Evolutionary conservation across 495 filamentous ascomycete species (phyloP).

Genomic region (Collariella sp.): DNA sequence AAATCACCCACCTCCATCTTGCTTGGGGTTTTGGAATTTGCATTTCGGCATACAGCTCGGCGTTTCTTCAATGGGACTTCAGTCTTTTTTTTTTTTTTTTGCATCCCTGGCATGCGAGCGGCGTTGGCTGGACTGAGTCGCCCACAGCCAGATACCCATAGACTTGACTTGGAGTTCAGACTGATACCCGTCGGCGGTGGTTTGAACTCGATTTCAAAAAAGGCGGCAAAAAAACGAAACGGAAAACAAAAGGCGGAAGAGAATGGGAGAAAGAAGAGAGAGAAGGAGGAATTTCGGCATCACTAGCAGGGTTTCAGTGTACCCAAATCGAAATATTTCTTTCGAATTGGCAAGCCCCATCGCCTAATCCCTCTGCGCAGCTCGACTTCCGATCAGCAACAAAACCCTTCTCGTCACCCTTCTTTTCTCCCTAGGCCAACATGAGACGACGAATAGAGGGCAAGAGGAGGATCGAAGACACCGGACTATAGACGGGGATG

Average conservation of each 20-base stretch:
- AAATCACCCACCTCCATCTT: not conserved
- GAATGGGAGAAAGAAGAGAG: no score
- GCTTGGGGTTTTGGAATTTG: constrained; percentile 8
- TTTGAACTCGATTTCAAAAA: constrained; percentile 8
- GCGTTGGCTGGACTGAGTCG: constrained; percentile 13
- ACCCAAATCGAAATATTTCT: no score
- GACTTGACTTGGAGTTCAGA: constrained; percentile 19
- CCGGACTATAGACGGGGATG: not conserved
- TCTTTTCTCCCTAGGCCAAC: not conserved
- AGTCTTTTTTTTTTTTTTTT: constrained; percentile 18
- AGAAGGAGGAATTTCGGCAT: no score
- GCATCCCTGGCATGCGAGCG: constrained; percentile 14
- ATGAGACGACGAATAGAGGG: constrained; percentile 11
- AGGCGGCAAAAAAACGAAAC: not conserved
- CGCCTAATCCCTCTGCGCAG: not conserved
- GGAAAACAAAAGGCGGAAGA: not conserved
- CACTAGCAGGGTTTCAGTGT: no score
- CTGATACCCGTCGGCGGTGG: constrained; percentile 18
- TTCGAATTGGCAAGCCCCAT: no score
- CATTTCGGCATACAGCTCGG: constrained; percentile 24
- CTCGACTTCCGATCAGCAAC: no score
- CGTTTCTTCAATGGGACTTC: constrained; percentile 14
- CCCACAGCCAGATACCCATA: constrained; percentile 19
- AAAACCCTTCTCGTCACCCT: not conserved
- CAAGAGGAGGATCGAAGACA: constrained; percentile 6